Base-by-base conservation (phyloP, 768 basidiomycete species). In the Lactarius hengduanensis region DNA sequence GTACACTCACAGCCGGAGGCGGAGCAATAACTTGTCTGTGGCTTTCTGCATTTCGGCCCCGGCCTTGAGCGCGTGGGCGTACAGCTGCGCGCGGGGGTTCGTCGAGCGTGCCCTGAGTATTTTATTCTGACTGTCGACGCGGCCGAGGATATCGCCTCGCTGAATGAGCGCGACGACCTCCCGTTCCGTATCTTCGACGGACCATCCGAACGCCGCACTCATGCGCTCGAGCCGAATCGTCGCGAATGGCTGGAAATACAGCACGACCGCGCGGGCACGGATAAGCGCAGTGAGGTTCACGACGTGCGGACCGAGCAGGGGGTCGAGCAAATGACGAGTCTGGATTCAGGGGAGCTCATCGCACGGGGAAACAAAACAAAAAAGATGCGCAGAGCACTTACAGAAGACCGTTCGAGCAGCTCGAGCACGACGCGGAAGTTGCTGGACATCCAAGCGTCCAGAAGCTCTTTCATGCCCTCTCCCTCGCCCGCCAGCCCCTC, bases 51-150 rank as follows among this genome's bases (percentile, higher is more conserved):
- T 91, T 22, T 89, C 86, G 34, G 79, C 78, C 3, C 90, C 94
- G 0, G 86, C 82, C 75, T 88, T 84, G 71, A 95, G 83, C 5
- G 94, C 89, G 2, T 85, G 83, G 8, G 84, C 83, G 72, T 91
- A 96, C 57, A 96, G 77, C 64, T 88, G 89, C 2, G 85, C 85
- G 5, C 96, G 84, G 67, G 87, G 87, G 73, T 96, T 90, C 2
- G 85, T 88, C 73, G 89, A 86, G 77, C 87, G 90, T 26, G 92
- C 90, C 72, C 86, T 83, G 59, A 97, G 76, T 20, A 96, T 88
- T 94, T 92, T 94, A 77, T 94, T 93, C 75, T 91, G 89, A 72
- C 91, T 90, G 74, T 98, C 95, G 20, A 97, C 88, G 11, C 93
- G 82, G 3, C 86, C 95, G 71, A 89, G 84, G 67, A 98, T 91